Conservation (phyloP, 306 rosid species). For the Vicia faba region DNA sequence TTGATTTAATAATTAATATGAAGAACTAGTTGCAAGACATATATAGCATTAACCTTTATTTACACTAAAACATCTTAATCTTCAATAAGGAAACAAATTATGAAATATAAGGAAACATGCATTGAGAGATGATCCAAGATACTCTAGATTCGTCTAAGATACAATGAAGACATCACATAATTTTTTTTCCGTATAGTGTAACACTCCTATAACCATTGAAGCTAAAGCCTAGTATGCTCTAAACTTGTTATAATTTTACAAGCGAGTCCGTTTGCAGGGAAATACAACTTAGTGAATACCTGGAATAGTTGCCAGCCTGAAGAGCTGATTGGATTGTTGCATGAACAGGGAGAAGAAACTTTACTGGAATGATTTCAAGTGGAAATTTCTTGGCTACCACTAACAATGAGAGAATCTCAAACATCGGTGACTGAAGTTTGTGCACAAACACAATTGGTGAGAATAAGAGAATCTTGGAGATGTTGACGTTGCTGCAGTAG, state of each 20-base stretch:
- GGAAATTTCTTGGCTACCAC: neutral
- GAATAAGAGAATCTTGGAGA: too few species aligned
- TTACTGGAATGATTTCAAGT: neutral
- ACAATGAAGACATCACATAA: neutral
- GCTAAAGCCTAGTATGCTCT: neutral
- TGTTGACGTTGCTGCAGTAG: too few species aligned
- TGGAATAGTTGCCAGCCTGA: constrained; percentile 1
- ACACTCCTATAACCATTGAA: neutral
- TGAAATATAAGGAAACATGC: neutral
- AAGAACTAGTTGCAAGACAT: neutral
- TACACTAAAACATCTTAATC: neutral
- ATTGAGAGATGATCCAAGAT: too few species aligned
- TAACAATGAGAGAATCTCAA: too few species aligned
- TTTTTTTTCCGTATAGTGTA: neutral
- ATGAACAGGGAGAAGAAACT: neutral
- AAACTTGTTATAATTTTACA: neutral
- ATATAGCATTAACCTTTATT: neutral
- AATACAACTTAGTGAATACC: neutral
- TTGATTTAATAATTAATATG: constrained; percentile 8
- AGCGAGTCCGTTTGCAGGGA: too few species aligned
- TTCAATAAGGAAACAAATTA: constrained; percentile 2
- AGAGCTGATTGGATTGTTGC: neutral
- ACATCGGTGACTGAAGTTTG: too few species aligned
- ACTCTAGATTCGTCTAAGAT: too few species aligned
- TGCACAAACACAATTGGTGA: too few species aligned